Conservation (phyloP, 83 land plant genomes). For the Diphasiastrum complanatum region DNA sequence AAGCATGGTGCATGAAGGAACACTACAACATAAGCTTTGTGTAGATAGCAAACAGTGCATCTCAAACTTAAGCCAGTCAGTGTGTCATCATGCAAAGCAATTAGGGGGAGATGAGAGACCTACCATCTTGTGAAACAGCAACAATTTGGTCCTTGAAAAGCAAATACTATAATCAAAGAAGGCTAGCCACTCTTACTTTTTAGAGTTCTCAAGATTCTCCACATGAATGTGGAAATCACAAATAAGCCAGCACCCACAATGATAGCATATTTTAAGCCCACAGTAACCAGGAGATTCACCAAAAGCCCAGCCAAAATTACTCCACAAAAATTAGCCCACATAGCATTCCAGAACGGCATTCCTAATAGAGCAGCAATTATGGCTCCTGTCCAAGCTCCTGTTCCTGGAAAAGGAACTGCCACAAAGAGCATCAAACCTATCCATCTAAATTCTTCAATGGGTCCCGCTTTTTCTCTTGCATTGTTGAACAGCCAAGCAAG, state of each 20-base stretch:
- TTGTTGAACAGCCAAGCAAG: constrained; percentile 49
- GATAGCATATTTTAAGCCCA: constrained; percentile 76
- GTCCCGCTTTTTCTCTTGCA: constrained; percentile 78
- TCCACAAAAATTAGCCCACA: constrained; percentile 86
- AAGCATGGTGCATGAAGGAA: too few relatives aligned
- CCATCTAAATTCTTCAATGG: constrained; percentile 93
- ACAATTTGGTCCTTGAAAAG: too few relatives aligned
- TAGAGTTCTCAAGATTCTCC: constrained; percentile 85
- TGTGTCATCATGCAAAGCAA: too few relatives aligned
- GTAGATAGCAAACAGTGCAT: too few relatives aligned
- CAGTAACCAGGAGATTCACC: constrained; percentile 82
- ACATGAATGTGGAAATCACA: constrained; percentile 76
- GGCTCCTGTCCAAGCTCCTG: constrained; percentile 99
- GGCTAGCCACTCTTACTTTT: too few relatives aligned
- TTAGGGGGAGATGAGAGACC: too few relatives aligned
- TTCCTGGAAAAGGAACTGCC: constrained; percentile 98
- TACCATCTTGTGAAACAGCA: too few relatives aligned
- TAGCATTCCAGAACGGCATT: constrained; percentile 84
- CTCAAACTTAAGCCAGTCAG: too few relatives aligned
- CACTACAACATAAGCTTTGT: too few relatives aligned
- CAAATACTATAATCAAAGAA: too few relatives aligned
- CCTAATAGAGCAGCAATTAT: constrained; percentile 80
- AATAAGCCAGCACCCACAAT: constrained; percentile 57
- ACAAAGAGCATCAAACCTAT: constrained; percentile 95
- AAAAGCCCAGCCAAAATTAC: constrained; percentile 84